Percentiles rank a stretch among this genome's conserved stretches.
phyloP scores from a whole-genome alignment of 2,329 filamentous ascomycete genomes.

The Penicillium sclerotiorum region DNA sequence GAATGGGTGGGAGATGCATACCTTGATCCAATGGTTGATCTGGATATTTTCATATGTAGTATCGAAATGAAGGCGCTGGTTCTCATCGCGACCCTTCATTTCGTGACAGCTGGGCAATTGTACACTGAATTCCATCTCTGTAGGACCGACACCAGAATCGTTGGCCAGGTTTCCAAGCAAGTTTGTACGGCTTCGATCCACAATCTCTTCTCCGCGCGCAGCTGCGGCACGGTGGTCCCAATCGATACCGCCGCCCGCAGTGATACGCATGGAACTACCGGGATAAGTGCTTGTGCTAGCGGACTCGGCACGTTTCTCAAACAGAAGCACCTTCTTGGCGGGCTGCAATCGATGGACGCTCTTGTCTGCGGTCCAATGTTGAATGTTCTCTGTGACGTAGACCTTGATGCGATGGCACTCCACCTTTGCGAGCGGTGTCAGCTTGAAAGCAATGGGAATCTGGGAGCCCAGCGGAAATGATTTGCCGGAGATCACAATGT shows the following conservation, averaged over 20 bases:
- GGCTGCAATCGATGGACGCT: slow-evolving; percentile 83
- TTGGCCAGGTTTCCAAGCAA: slow-evolving; percentile 78
- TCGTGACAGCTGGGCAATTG: slow-evolving; percentile 86
- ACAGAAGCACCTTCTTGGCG: slow-evolving; percentile 78
- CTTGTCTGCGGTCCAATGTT: slow-evolving; percentile 86
- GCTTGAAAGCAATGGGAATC: slow-evolving; percentile 90
- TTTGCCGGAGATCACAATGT: slow-evolving; percentile 94
- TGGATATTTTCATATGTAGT: slow-evolving; percentile 93
- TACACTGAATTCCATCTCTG: slow-evolving; percentile 92
- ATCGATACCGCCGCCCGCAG: slow-evolving; percentile 78
- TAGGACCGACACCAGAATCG: slow-evolving; percentile 78
- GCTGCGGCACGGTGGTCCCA: slow-evolving; percentile 62
- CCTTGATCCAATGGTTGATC: slow-evolving; percentile 96
- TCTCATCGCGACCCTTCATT: slow-evolving; percentile 72
- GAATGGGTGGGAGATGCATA: slow-evolving; percentile 43
- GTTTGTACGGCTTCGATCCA: slow-evolving; percentile 63
- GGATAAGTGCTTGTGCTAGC: slow-evolving; percentile 72
- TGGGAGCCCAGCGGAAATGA: slow-evolving; percentile 86
- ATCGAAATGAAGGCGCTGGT: slow-evolving; percentile 75
- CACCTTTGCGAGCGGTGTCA: slow-evolving; percentile 89
- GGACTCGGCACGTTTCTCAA: slow-evolving; percentile 84
- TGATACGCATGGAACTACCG: slow-evolving; percentile 73
- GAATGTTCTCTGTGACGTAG: slow-evolving; percentile 84
- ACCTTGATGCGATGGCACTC: slow-evolving; percentile 92
- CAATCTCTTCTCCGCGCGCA: slow-evolving; percentile 58